Evolutionary conservation across 2,329 filamentous ascomycete species (phyloP).

Genomic region (Pseudogymnoascus sp.): DNA sequence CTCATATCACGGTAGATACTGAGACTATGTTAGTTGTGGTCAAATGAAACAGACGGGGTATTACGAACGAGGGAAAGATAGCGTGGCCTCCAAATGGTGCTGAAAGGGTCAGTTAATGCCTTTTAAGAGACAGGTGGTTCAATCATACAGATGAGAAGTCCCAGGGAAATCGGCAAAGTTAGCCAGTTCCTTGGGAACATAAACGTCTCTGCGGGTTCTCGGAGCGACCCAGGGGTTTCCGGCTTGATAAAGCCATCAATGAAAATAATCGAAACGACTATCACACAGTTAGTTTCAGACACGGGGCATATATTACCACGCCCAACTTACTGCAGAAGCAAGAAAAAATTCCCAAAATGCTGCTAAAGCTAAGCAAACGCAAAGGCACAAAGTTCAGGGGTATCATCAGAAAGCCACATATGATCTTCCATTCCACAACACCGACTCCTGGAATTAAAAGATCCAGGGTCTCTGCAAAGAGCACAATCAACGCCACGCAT

Average conservation of each 20-base stretch:
- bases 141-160: conserved; percentile 67
- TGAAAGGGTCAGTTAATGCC: neutral
- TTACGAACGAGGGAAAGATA: conserved; percentile 52
- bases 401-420: conserved; percentile 71
- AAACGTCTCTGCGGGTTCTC: conserved; percentile 70
- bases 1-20: conserved; percentile 76
- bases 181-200: conserved; percentile 81
- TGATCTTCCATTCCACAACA: conserved; percentile 70
- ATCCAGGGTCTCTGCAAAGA: conserved; percentile 87
- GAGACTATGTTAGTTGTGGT: conserved; percentile 36
- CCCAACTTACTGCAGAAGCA: conserved; percentile 72
- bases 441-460: conserved; percentile 66
- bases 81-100: conserved; percentile 55
- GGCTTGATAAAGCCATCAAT: conserved; percentile 81
- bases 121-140: neutral
- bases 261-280: conserved; percentile 77
- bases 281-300: conserved; percentile 24
- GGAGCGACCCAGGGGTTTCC: conserved; percentile 70
- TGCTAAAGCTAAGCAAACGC: conserved; percentile 78
- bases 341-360: conserved; percentile 83
- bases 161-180: conserved; percentile 79
- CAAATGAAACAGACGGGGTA: neutral
- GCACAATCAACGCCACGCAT: conserved; percentile 79
- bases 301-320: conserved; percentile 11
- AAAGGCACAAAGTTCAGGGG: conserved; percentile 81